Base-by-base conservation (phyloP, 768 basidiomycete species). In the Pleurotus tuoliensis region DNA sequence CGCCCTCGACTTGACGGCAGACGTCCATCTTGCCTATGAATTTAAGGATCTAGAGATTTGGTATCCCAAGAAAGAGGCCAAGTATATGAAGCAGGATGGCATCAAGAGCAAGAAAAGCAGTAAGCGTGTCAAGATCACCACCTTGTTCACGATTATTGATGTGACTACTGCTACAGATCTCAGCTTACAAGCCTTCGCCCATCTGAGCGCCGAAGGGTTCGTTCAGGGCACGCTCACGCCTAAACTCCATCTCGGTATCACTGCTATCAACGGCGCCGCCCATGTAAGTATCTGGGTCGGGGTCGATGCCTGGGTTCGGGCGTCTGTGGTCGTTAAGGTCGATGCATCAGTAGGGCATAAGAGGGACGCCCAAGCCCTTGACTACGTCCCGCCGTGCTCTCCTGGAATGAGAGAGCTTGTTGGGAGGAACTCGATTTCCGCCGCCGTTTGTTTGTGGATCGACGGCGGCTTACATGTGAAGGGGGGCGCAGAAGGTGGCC, bases 1-100 rank as follows among this genome's bases (percentile, higher is more conserved):
- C 18, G 73, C 71, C 25, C 58, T 75, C 24, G 61, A 70, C 46
- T 60, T 72, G 27, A 64, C 71, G 56, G 49, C 71, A 24, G 66
- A 48, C 7, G 67, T 75, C 45, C 67, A 64, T 18, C 53, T 77
- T 9, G 63, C 63, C 0, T 76, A 75, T 63, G 8, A 18, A 8
- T 53, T 53, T 18, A 39, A 41, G 18, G 51, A 43, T n/a, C 39
- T 53, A 6, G 38, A 53, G 12, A 15, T 53, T n/a, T 53, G 51
- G 51, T 53, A 53, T 24, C 51, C 51, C 5, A 41, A 40, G 20
- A n/a, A 25, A 15, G 38, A 53, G 20, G n/a, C 37, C 15, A 18
- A 13, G 5, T 18, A 20, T 4, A 22, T 39, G 12, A 53, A 41
- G 37, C 39, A 53, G 11, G 18, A 53, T 13, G 18, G 18, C n/a